Evolutionary conservation across 352 stramenopile genomes (phyloP).

Genomic region (Globisporangium sylvaticum): DNA sequence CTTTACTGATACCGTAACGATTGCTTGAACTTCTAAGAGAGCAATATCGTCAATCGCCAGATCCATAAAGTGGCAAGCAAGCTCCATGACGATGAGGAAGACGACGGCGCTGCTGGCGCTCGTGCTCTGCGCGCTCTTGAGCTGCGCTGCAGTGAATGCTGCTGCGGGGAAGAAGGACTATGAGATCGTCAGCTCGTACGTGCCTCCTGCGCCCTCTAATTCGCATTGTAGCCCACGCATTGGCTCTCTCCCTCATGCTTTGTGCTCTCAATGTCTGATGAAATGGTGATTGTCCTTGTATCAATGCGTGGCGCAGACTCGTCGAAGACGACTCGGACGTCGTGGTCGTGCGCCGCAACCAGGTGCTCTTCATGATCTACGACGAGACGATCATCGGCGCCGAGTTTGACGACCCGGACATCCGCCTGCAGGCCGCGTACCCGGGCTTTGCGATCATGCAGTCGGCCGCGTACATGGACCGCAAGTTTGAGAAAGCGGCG

Average conservation of each 20-base stretch:
- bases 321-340: conserved; percentile 52
- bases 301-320: conserved; percentile 13
- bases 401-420: conserved; percentile 62
- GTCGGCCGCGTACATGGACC: conserved; percentile 48
- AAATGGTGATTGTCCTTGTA: neutral
- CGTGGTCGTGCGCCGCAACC: conserved; percentile 47
- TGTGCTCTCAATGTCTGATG: neutral
- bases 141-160: neutral
- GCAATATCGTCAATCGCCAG: conserved; percentile 4
- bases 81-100: neutral
- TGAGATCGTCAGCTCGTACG: conserved; percentile 20
- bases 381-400: conserved; percentile 76
- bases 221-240: neutral
- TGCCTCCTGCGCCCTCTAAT: neutral
- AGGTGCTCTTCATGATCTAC: conserved; percentile 61
- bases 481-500: conserved; percentile 34
- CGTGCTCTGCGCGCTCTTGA: conserved; percentile 4
- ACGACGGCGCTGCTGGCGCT: conserved; percentile 2
- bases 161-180: conserved; percentile 8
- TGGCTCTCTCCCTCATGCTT: neutral
- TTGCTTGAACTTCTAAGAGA: neutral
- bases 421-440: conserved; percentile 63
- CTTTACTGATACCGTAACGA: neutral
- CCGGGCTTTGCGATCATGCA: conserved; percentile 84
- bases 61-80: neutral